Percentiles rank a stretch among this genome's conserved stretches.
Conservation (phyloP, 768 basidiomycete species). For the Suillus sp. region DNA sequence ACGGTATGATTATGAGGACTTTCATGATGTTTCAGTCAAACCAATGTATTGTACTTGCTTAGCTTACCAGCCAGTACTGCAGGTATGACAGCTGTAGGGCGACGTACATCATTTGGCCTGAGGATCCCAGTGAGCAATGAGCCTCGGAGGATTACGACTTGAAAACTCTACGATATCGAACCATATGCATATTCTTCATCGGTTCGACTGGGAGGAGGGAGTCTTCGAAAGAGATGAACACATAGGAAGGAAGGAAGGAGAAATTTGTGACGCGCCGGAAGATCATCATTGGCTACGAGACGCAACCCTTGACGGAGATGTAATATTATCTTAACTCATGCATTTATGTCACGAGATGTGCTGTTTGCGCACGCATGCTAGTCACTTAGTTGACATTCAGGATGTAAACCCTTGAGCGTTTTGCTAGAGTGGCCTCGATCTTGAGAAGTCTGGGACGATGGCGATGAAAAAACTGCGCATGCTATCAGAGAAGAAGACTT, state of each 20-base stretch:
- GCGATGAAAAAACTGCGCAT: neutral
- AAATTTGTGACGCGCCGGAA: neutral
- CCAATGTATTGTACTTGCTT: neutral
- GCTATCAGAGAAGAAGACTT: neutral
- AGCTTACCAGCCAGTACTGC: neutral
- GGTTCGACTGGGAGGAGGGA: neutral
- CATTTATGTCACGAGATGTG: neutral
- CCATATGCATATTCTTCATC: neutral
- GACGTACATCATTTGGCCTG: neutral
- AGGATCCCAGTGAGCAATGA: neutral
- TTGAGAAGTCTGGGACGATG: neutral
- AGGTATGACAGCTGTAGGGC: neutral
- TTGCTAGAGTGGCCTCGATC: neutral
- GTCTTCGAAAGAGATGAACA: neutral
- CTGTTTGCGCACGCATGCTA: neutral
- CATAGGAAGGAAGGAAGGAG: neutral
- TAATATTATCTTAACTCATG: neutral
- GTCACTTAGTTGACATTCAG: neutral
- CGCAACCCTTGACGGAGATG: neutral
- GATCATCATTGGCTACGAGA: neutral
- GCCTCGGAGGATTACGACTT: neutral
- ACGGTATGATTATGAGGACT: neutral
- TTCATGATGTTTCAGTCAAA: neutral
- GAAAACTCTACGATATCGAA: neutral
- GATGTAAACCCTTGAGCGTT: neutral